phyloP scores from a whole-genome alignment of 225 moss, liverwort and hornwort species.

The Anthoceros angustus region DNA sequence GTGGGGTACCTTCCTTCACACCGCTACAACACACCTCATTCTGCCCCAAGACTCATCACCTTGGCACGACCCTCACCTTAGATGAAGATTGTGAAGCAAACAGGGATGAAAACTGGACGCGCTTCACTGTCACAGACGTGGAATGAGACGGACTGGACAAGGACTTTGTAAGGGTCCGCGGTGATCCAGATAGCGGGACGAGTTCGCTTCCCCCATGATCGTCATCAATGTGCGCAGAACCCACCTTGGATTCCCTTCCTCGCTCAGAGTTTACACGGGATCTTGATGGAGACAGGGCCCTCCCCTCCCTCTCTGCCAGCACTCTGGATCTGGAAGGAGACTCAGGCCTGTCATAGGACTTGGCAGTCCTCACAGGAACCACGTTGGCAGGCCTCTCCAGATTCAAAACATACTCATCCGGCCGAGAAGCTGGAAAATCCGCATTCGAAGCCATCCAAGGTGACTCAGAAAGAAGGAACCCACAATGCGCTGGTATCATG shows the following conservation, averaged over 20 bases:
- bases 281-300: background rate
- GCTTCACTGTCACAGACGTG: background rate
- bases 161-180: background rate
- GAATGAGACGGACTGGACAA: background rate
- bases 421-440: background rate
- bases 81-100: background rate
- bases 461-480: background rate
- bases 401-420: background rate
- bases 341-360: background rate
- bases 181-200: background rate
- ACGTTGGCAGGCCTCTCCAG: constrained; percentile 1
- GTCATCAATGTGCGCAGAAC: background rate
- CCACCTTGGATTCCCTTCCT: background rate
- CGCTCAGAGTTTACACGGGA: background rate
- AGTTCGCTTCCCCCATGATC: background rate
- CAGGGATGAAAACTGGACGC: background rate
- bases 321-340: constrained; percentile 2
- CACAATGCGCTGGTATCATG: background rate
- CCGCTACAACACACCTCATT: too few relatives aligned
- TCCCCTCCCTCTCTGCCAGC: background rate
- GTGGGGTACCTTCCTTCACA: too few relatives aligned
- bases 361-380: background rate
- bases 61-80: background rate
- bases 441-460: background rate
- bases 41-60: too few relatives aligned